Evolutionary conservation across 768 basidiomycete genomes (phyloP), one percentile per base, ranked within the genome.

Genomic region (Mycena indigotica): DNA sequence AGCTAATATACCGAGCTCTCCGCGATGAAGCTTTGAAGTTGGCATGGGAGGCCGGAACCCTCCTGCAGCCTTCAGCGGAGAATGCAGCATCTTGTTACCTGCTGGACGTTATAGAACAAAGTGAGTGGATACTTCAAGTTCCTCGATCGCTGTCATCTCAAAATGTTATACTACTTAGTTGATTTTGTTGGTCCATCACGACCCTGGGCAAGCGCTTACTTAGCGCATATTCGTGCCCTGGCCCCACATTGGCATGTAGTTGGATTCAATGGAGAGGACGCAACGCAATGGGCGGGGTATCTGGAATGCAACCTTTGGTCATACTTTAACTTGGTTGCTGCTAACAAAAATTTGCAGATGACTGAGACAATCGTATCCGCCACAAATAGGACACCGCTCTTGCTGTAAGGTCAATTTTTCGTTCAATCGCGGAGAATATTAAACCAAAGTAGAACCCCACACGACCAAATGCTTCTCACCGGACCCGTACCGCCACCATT

Each of bases 11-110:
- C 23, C 26, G 29, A 4, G 50, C 50, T 15, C 50, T 51, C 29
- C 50, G 24, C 4, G 29, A 16, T 17, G 50, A 51, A 23, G 29
- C 50, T 6, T n/a, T 51, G 6, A 51, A 51, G 35, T 13, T n/a
- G 6, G 50, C 50, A 4, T 51, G 28, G 50, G 50, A 29, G 5
- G 19, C 8, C 6, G 50, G 50, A 8, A 25, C 23, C 5, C 8
- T 51, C 4, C 26, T 51, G 6, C 17, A 51, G 28, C 28, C 30
- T n/a, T 51, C 50, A 6, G 35, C 10, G 6, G 50, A 51, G 15
- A 51, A 51, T 30, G 50, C 50, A 15, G 50, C 28, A 15, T 51
- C 50, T 12, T 51, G 50, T 32, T 51, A 17, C 15, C 24, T 51
- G 16, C 23, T 51, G 50, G 50, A 51, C 35, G 5, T 30, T 17